phyloP scores from a whole-genome alignment of 2,329 filamentous ascomycete species.

The Cladophialophora yegresii region DNA sequence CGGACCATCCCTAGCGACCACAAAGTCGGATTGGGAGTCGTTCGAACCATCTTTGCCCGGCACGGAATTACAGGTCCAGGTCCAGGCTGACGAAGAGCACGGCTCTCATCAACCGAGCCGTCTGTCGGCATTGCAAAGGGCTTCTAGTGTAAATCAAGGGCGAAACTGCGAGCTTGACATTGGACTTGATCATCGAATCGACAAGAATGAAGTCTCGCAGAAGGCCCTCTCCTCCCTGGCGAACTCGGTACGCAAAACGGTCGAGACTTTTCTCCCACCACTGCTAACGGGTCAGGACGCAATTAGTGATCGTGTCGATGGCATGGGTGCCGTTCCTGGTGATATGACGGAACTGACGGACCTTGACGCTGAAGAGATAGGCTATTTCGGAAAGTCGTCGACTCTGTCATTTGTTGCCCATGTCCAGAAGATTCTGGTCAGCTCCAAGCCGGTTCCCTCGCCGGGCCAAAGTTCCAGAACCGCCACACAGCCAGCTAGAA shows the following conservation, averaged over 20 bases:
- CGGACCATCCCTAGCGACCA: background rate
- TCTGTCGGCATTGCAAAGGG: background rate
- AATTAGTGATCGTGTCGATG: conserved; percentile 2
- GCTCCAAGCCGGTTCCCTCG: background rate
- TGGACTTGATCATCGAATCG: background rate
- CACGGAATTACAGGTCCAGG: background rate
- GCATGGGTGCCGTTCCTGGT: conserved; percentile 9
- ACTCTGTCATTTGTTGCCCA: conserved; percentile 10
- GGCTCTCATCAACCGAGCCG: background rate
- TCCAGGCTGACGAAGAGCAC: background rate
- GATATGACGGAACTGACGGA: background rate
- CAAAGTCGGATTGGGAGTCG: background rate
- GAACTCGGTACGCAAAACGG: background rate
- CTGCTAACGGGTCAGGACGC: background rate
- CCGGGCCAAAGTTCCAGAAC: background rate
- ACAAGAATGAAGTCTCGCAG: background rate
- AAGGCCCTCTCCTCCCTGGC: background rate
- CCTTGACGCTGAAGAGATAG: background rate
- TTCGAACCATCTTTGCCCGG: background rate
- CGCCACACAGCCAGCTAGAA: background rate
- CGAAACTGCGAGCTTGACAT: background rate
- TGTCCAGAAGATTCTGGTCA: background rate
- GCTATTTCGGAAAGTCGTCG: conserved; percentile 14
- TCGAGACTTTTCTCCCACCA: background rate
- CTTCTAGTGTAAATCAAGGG: background rate